A percentile compares a stretch with the other conserved stretches of the same genome.
Conservation (phyloP, 176 grass and related monocot genomes). For the Cymbopogon citratus region DNA sequence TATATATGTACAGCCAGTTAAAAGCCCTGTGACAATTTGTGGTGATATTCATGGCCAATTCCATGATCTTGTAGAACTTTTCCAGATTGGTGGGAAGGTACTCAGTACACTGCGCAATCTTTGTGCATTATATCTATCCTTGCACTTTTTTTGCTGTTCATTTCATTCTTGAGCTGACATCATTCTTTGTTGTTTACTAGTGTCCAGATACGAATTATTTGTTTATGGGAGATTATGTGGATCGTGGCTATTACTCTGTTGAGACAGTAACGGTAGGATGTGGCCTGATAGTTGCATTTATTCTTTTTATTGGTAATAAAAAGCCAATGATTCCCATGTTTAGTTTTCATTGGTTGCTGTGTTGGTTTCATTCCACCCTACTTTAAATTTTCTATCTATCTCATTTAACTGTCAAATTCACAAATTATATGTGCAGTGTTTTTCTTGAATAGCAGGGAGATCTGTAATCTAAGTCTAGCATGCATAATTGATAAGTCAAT, state of each 20-base stretch:
- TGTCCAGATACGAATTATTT: slow-evolving; percentile 92
- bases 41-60: slow-evolving; percentile 95
- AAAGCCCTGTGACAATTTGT: slow-evolving; percentile 78
- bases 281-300: background rate
- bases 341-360: background rate
- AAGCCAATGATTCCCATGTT: background rate
- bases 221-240: slow-evolving; percentile 95
- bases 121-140: background rate
- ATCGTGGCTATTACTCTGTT: slow-evolving; percentile 92
- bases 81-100: slow-evolving; percentile 83
- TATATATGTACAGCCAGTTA: slow-evolving; percentile 57
- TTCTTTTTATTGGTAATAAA: background rate
- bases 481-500: background rate
- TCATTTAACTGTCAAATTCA: background rate
- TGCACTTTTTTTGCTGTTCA: background rate
- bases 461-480: background rate
- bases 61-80: slow-evolving; percentile 82
- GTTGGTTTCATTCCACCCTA: background rate
- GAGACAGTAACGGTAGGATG: slow-evolving; percentile 80
- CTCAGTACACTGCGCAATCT: background rate
- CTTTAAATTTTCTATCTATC: background rate
- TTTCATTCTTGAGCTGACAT: slow-evolving; percentile 23
- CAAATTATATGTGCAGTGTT: background rate
- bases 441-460: background rate
- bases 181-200: slow-evolving; percentile 42